phyloP scores from a whole-genome alignment of 805 yeast genomes.

The Lipomyces mesembrius region DNA sequence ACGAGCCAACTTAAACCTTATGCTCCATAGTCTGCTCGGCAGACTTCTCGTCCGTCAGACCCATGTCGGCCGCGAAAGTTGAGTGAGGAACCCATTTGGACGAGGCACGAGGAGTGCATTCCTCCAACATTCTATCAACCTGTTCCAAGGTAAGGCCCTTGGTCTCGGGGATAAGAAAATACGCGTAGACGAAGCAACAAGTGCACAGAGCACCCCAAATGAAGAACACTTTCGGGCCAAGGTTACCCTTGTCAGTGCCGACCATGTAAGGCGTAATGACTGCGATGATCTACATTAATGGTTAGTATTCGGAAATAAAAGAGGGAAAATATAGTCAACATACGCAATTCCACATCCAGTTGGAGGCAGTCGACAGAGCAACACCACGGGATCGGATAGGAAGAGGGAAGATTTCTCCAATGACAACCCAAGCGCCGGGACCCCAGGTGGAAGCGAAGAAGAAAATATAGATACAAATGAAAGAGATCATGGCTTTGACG shows the following conservation, averaged over 20 bases:
- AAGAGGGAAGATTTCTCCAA: constrained; percentile 68
- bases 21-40: constrained; percentile 11
- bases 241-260: constrained; percentile 64
- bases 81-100: constrained; percentile 20
- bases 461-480: constrained; percentile 58
- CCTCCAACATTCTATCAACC: constrained; percentile 61
- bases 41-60: constrained; percentile 12
- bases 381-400: constrained; percentile 75
- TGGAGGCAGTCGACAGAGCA: constrained; percentile 71
- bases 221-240: constrained; percentile 69
- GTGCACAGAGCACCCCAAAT: constrained; percentile 67
- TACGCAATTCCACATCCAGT: constrained; percentile 77
- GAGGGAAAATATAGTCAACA: background rate
- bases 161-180: constrained; percentile 73
- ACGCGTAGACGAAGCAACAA: constrained; percentile 48
- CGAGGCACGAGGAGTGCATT: constrained; percentile 17
- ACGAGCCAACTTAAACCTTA: background rate
- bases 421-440: constrained; percentile 67
- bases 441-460: constrained; percentile 64
- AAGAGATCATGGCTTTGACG: constrained; percentile 57
- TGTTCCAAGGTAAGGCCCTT: constrained; percentile 79
- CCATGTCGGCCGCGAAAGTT: constrained; percentile 26
- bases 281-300: constrained; percentile 51
- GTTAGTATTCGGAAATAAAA: constrained; percentile 44
- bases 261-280: constrained; percentile 74